These are phyloP conservation scores for Colletotrichum tropicale DNA, from an alignment of 2,329 filamentous ascomycete species.

Conservation along the genomic window DNA sequence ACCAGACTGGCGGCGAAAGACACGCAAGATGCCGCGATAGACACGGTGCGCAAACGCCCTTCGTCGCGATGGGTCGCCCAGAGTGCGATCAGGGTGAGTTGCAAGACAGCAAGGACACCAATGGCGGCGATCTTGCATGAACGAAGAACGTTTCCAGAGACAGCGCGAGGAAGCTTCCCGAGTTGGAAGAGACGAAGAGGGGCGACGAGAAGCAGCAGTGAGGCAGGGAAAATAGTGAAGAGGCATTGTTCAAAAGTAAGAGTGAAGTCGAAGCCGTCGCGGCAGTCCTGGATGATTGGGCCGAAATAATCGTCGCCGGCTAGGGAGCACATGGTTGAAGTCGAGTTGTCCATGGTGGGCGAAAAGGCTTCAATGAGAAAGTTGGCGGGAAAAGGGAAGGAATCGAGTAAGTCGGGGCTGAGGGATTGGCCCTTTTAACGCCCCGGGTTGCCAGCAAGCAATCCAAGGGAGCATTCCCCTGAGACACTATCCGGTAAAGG, in stretches of 20 bases:
- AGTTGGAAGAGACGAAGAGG: slow-evolving; percentile 35
- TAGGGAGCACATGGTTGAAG: background rate
- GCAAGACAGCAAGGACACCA: slow-evolving; percentile 30
- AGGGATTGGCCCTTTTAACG: background rate
- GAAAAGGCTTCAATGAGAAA: background rate
- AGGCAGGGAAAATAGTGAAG: slow-evolving; percentile 33
- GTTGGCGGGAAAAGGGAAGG: no score
- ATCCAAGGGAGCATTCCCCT: background rate
- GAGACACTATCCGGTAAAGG: background rate
- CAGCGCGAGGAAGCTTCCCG: slow-evolving; percentile 26
- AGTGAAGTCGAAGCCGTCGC: slow-evolving; percentile 31
- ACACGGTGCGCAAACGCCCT: slow-evolving; percentile 28
- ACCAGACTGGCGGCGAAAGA: slow-evolving; percentile 35
- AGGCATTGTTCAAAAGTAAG: slow-evolving; percentile 32
- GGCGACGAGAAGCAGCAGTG: slow-evolving; percentile 31
- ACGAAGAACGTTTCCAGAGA: slow-evolving; percentile 27
- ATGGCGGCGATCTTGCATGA: slow-evolving; percentile 26
- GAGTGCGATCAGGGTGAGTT: slow-evolving; percentile 35
- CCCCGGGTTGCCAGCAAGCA: background rate
- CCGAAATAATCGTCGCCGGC: slow-evolving; percentile 26
- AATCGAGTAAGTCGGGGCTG: fast-evolving
- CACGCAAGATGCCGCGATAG: slow-evolving; percentile 33
- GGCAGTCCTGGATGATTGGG: slow-evolving; percentile 23
- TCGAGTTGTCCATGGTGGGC: background rate
- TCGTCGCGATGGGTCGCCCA: slow-evolving; percentile 28